These are phyloP conservation scores for Apiotrichum sp. DNA, from an alignment of 1,284 basidiomycete genomes.

Conservation along the genomic window DNA sequence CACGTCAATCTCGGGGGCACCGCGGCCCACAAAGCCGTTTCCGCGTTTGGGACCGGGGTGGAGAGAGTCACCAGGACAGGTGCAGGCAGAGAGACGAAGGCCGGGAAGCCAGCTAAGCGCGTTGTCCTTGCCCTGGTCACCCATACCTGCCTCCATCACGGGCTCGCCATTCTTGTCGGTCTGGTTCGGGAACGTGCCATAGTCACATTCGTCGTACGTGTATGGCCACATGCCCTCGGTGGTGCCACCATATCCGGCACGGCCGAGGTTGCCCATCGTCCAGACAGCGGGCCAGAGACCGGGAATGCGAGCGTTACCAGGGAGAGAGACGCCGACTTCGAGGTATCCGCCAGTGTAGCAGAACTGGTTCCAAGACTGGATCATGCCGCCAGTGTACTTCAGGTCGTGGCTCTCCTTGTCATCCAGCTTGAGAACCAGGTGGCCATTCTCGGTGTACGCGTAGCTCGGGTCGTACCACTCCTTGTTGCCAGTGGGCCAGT, in stretches of 20 bases:
- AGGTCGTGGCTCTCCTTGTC: constrained; percentile 64
- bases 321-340: constrained; percentile 65
- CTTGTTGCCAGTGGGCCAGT: constrained; percentile 50
- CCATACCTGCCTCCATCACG: constrained; percentile 13
- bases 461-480: constrained; percentile 66
- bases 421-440: constrained; percentile 70
- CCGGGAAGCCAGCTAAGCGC: constrained; percentile 46
- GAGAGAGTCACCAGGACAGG: constrained; percentile 55
- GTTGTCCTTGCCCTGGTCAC: constrained; percentile 16
- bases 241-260: constrained; percentile 52
- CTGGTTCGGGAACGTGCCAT: constrained; percentile 67
- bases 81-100: constrained; percentile 53
- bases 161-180: constrained; percentile 36
- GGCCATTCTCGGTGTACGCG: constrained; percentile 71
- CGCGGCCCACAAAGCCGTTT: constrained; percentile 58
- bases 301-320: constrained; percentile 52
- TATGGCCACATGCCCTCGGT: constrained; percentile 42
- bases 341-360: constrained; percentile 42
- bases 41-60: constrained; percentile 57
- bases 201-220: constrained; percentile 68
- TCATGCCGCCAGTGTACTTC: constrained; percentile 69
- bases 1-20: constrained; percentile 62
- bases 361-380: constrained; percentile 52
- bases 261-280: constrained; percentile 85
- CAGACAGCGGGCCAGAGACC: constrained; percentile 75